Conservation (phyloP, 257 asterid genomes). For the Penstemon eatonii region DNA sequence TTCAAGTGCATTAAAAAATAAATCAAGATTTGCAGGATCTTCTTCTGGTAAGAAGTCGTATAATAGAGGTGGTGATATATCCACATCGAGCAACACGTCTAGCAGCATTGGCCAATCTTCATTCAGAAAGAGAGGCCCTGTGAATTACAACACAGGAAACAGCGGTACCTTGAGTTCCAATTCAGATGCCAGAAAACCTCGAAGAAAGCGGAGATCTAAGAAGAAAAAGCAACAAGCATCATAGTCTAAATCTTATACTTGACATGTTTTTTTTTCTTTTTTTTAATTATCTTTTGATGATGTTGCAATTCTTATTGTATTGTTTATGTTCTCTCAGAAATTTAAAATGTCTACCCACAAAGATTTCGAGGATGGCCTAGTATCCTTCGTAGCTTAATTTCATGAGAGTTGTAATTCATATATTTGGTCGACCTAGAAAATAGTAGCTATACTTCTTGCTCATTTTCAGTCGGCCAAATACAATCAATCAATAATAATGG, state of each 20-base stretch:
- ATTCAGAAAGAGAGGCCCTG: constrained; percentile 48
- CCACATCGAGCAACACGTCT: constrained; percentile 81
- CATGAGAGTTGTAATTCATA: no score
- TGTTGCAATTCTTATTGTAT: no score
- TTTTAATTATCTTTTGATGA: no score
- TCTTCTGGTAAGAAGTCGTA: constrained; percentile 51
- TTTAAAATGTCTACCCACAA: no score
- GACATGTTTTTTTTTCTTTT: no score
- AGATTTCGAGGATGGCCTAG: no score
- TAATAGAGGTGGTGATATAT: constrained; percentile 40
- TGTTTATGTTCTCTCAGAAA: no score
- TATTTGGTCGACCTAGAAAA: no score
- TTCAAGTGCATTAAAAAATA: constrained; percentile 37
- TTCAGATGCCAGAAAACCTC: constrained; percentile 74
- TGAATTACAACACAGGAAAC: constrained; percentile 54
- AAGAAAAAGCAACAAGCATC: constrained; percentile 76
- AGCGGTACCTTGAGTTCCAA: constrained; percentile 56
- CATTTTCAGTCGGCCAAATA: no score
- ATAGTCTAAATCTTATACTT: not conserved
- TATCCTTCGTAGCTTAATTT: no score
- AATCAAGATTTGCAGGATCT: constrained; percentile 55
- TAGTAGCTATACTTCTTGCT: no score
- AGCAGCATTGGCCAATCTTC: constrained; percentile 48
- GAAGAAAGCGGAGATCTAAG: constrained; percentile 91
- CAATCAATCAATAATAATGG: no score